Base-by-base conservation (phyloP, 169 alveolate genomes). In the Eimeria acervulina region DNA sequence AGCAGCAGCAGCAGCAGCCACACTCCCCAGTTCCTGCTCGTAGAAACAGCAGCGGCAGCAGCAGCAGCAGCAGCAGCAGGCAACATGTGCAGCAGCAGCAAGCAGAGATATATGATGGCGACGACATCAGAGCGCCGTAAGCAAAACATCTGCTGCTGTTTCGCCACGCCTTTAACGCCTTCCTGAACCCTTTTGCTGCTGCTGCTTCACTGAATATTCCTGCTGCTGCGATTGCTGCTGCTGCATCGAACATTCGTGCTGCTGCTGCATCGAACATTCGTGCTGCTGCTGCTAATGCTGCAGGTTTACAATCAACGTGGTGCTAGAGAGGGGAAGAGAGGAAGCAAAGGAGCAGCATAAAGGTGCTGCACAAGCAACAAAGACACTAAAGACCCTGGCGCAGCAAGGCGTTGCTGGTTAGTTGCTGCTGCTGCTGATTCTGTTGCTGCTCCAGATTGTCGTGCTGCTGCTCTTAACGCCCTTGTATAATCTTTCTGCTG, bases 41-140 rank as follows among this genome's bases (percentile, higher is more conserved):
- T n/a, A n/a, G n/a, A 59, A 59, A 33, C 80, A 68, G 80, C 80
- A 68, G 80, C 80, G n/a, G 80, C 80, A 68, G 80, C 80, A 68
- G 80, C 80, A 21, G 80, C 80, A 68, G 80, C 26, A n/a, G 80
- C 40, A n/a, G 80, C 80, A 68, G 80, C 80, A 68, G 80, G 40
- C 12, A 12, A 17, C 80, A 23, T 12, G 38, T 68, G 40, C 80
- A 68, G 80, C 80, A 68, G 80, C 80, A 23, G 80, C 80, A 17
- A 21, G 15, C 80, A 52, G 66, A 52, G 66, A 10, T 19, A 19
- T 19, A 10, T 52, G 26, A 52, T 13, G 66, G 19, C 10, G 66
- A 52, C 66, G 66, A 52, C 66, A 52, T 10, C 66, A 13, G 10
- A 13, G 66, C 66, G 19, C 66, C 10, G 66, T 52, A 19, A 52